Conservation (phyloP, 306 rosid genomes). For the Medicago truncatula region DNA sequence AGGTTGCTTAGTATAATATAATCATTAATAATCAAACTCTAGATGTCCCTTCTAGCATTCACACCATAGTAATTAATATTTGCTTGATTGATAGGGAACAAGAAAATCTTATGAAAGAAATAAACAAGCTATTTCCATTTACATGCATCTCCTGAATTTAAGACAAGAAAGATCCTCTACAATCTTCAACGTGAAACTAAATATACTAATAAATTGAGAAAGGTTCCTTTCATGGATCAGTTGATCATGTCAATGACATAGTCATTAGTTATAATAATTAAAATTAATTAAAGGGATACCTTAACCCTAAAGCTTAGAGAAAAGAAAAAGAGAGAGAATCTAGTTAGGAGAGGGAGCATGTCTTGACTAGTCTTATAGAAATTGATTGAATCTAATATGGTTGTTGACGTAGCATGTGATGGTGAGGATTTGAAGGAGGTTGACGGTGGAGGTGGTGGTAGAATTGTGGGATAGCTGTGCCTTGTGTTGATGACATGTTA, state of each 20-base stretch:
- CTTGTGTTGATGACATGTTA: conserved; percentile 53
- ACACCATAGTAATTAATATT: conserved; percentile 45
- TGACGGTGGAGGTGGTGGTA: conserved; percentile 38
- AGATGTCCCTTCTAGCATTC: conserved; percentile 43
- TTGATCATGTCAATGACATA: conserved; percentile 33
- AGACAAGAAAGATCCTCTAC: conserved; percentile 53
- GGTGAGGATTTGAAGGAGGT: conserved; percentile 50
- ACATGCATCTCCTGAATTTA: conserved; percentile 48
- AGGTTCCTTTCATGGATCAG: conserved; percentile 22
- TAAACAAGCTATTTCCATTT: conserved; percentile 44
- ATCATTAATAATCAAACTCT: conserved; percentile 31
- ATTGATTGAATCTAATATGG: conserved; percentile 27
- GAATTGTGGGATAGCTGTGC: conserved; percentile 47
- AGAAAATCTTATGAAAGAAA: conserved; percentile 40
- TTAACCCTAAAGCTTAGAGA: conserved; percentile 36
- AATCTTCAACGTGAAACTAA: conserved; percentile 49
- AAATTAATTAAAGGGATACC: conserved; percentile 30
- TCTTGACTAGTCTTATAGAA: conserved; percentile 16
- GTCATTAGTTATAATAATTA: conserved; percentile 26
- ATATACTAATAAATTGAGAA: conserved; percentile 31
- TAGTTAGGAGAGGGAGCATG: conserved; percentile 30
- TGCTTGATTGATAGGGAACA: conserved; percentile 61
- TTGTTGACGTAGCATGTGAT: conserved; percentile 71
- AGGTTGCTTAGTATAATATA: not conserved
- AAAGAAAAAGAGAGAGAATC: conserved; percentile 21